Base-by-base conservation (phyloP, 2,329 filamentous ascomycete species). In the Trichoderma endophyticum region DNA sequence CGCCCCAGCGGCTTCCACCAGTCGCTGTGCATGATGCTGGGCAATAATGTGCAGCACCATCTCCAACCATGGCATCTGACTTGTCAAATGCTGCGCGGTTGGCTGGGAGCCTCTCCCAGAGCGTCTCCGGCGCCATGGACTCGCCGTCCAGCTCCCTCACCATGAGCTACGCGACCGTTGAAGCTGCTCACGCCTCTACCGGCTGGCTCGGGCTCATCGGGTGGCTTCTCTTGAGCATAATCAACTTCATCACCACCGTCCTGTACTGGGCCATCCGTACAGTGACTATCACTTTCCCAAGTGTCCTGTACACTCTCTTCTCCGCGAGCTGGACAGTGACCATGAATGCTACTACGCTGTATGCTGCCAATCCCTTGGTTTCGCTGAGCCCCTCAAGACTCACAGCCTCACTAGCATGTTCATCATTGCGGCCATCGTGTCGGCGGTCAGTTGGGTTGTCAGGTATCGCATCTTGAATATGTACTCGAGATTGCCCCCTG, bases 271-370 rank as follows among this genome's bases (percentile, higher is more conserved):
- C 91, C 70, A 89, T 97, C 76, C 93, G 92, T 73, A 92, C 97
- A 78, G 88, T 91, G 21, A 97, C 95, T 30, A 94, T 98, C 76
- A 97, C 93, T 18, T 81, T 98, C 72, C 96, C 96, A 57, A 94
- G 93, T 80, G 90, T 96, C 82, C 88, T 98, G 21, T 99, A 97
- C 80, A 93, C 91, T 6, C 86, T 97, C 74, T 93, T 97, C 79
- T 97, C 94, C 6, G 95, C 94, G 75, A 98, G 93, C 81, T 85
- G 97, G 85, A 99, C 96, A 0, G 93, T 99, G 79, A 99, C 96
- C 12, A 97, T 99, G 95, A 98, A 98, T 80, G 95, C 96, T 77
- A 98, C 95, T 24, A 99, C 96, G 21, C 83, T 99, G 90, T 97
- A 89, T 79, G 90, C 63, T 68, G 54, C 61, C 63, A 61, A 62